Evolutionary conservation across 2,329 filamentous ascomycete species (phyloP).

Genomic region (Canariomyces notabilis): DNA sequence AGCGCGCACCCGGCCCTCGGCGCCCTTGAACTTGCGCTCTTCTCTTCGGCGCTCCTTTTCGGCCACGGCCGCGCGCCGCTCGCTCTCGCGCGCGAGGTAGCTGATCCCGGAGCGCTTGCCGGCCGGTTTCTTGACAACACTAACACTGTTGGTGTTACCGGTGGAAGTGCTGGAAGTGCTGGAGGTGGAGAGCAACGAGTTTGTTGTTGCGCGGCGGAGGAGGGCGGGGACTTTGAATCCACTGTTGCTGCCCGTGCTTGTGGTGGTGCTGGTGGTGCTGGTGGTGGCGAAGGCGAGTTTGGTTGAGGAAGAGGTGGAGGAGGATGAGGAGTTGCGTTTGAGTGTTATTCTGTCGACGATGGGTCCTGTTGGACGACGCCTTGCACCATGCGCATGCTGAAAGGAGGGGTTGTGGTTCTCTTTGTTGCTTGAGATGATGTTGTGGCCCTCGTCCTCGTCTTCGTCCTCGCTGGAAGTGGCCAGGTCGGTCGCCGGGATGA

Average conservation of each 20-base stretch:
- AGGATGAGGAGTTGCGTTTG: constrained; percentile 46
- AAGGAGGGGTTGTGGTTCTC: constrained; percentile 48
- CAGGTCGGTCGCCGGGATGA: constrained; percentile 44
- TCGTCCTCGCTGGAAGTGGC: constrained; percentile 49
- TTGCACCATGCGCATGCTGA: too few relatives aligned
- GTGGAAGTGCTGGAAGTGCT: constrained; percentile 29
- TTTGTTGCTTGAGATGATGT: constrained; percentile 35
- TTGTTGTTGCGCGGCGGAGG: constrained; percentile 68
- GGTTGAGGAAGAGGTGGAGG: constrained; percentile 27
- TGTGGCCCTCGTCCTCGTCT: constrained; percentile 38
- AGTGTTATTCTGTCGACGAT: constrained; percentile 73
- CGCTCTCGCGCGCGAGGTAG: constrained; percentile 56
- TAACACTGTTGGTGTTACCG: constrained; percentile 49
- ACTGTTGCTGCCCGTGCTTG: constrained; percentile 32
- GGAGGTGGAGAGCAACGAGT: constrained; percentile 42
- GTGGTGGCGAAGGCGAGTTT: constrained; percentile 28
- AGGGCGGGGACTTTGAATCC: constrained; percentile 70
- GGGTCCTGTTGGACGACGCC: constrained; percentile 32
- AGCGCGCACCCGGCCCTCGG: constrained; percentile 50
- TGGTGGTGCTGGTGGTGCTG: constrained; percentile 29
- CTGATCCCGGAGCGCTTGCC: constrained; percentile 57
- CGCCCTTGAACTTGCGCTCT: constrained; percentile 53
- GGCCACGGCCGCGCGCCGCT: constrained; percentile 49
- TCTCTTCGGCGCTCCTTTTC: constrained; percentile 55
- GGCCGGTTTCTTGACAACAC: constrained; percentile 57